Conservation (phyloP, 257 asterid species). For the Ligustrum vulgare region DNA sequence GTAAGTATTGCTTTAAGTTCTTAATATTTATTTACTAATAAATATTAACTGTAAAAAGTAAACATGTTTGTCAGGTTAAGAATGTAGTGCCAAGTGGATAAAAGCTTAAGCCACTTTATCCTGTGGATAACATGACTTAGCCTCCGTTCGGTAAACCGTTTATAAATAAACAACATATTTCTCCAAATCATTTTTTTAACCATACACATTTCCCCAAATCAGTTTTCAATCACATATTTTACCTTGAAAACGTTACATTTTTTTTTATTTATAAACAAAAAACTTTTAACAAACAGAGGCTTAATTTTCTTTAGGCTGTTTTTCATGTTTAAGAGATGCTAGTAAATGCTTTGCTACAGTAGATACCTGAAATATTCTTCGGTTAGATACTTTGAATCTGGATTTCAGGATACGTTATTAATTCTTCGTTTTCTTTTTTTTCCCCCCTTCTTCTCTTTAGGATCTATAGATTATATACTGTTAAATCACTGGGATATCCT, state of each 20-base stretch:
- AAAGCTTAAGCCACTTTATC: not conserved
- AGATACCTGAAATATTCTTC: not conserved
- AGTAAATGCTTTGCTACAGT: not conserved
- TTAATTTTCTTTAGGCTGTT: not conserved
- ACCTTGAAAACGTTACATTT: no score
- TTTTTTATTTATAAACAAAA: no score
- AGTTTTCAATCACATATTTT: no score
- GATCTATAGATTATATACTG: not conserved
- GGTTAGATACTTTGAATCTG: not conserved
- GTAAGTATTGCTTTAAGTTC: not conserved
- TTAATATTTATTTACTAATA: slow-evolving; percentile 9
- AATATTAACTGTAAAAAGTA: not conserved
- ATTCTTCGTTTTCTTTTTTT: not conserved
- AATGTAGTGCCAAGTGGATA: not conserved
- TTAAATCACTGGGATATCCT: not conserved
- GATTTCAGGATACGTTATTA: not conserved
- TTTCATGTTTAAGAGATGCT: not conserved
- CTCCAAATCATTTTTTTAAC: no score
- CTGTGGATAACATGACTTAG: not conserved
- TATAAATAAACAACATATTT: no score
- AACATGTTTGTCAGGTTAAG: not conserved
- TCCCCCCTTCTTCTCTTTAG: not conserved
- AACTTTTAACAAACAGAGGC: no score
- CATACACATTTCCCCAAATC: no score
- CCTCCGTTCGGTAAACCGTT: no score